Evolutionary conservation across 2,329 filamentous ascomycete species (phyloP).

Genomic region (Endocalyx cinctus): DNA sequence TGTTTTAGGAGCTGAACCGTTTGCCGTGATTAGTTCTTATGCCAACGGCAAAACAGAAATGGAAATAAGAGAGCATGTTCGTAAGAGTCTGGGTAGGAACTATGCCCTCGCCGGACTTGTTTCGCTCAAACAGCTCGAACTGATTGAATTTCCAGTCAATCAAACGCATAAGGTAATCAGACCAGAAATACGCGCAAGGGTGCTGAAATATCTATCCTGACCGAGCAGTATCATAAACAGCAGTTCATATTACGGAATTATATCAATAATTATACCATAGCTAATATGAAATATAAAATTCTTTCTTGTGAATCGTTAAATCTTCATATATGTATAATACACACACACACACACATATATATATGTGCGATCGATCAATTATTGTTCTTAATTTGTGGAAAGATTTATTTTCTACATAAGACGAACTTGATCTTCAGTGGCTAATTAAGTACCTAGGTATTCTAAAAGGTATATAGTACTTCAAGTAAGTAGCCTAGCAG

Average conservation of each 20-base stretch:
- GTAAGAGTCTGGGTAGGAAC: background rate
- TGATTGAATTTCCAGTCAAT: slow-evolving; percentile 6
- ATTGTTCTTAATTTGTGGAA: too few relatives aligned
- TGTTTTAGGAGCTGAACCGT: slow-evolving; percentile 2
- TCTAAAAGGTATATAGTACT: too few relatives aligned
- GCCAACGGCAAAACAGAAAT: background rate
- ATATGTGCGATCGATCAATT: too few relatives aligned
- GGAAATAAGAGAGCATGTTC: slow-evolving; percentile 5
- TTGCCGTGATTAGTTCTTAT: slow-evolving; percentile 2
- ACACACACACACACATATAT: too few relatives aligned
- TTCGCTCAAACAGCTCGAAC: slow-evolving; percentile 5
- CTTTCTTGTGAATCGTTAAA: too few relatives aligned
- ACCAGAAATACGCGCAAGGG: slow-evolving; percentile 4
- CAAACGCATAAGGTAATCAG: slow-evolving; percentile 7
- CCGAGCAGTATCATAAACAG: background rate
- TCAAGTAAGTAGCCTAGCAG: too few relatives aligned
- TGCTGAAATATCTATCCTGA: background rate
- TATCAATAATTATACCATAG: background rate
- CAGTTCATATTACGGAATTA: background rate
- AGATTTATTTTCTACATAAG: too few relatives aligned
- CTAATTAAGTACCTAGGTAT: too few relatives aligned
- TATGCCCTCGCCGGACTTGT: slow-evolving; percentile 7
- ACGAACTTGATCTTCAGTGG: too few relatives aligned
- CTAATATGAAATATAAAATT: too few relatives aligned
- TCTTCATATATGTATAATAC: too few relatives aligned